Evolutionary conservation across 352 stramenopile species (phyloP).

Genomic region (Globisporangium paroecandrum): DNA sequence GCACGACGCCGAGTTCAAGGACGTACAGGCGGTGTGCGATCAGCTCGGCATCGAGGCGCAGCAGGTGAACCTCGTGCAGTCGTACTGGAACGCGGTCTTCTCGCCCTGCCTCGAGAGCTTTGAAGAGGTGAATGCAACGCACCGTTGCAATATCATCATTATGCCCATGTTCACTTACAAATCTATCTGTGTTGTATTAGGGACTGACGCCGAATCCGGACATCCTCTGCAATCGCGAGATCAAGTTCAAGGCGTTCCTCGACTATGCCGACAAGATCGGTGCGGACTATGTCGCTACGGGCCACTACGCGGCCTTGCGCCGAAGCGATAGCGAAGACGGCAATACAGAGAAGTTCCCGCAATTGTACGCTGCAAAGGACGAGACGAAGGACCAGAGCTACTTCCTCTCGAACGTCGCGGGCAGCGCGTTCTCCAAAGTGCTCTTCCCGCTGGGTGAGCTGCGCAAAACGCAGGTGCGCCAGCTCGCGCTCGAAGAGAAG

Average conservation of each 20-base stretch:
- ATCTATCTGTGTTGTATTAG: conserved; percentile 5
- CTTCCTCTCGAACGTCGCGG: conserved; percentile 90
- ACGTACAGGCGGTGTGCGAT: conserved; percentile 90
- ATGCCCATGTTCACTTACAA: not conserved
- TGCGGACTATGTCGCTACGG: conserved; percentile 93
- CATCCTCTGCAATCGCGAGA: conserved; percentile 96
- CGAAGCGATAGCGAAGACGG: conserved; percentile 1
- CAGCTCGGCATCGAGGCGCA: conserved; percentile 89
- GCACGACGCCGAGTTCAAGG: conserved; percentile 89
- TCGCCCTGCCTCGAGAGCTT: conserved; percentile 93
- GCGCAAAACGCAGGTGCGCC: conserved; percentile 89
- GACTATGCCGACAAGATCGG: conserved; percentile 84
- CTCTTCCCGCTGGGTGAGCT: conserved; percentile 95
- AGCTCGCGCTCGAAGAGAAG: conserved; percentile 76
- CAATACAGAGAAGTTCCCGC: conserved; percentile 21
- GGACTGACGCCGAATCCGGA: conserved; percentile 92
- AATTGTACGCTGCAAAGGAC: conserved; percentile 86
- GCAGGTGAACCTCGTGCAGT: conserved; percentile 87
- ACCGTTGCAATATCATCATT: not conserved
- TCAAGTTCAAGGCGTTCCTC: conserved; percentile 98
- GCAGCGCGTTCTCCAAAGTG: conserved; percentile 75
- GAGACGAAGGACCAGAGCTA: conserved; percentile 96
- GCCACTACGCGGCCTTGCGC: conserved; percentile 92
- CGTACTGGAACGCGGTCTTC: conserved; percentile 99
- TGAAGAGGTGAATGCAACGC: conserved; percentile 31